Conservation (phyloP, 176 grass and related monocot genomes). For the Triticum aestivum region IWGSC_CS_RefSeq_v2.1 NC_057798.1:6155307-6155806, state of each 20-base stretch:
- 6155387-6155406: too few species aligned
- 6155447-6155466: neutral
- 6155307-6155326: too few species aligned
- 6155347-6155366: too few species aligned
- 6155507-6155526: neutral
- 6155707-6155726: neutral
- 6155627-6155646: neutral
- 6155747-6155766: too few species aligned
- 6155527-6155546: neutral
- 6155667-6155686: slow-evolving; percentile 33
- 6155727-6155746: too few species aligned
- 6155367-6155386: too few species aligned
- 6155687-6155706: slow-evolving; percentile 26
- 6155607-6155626: neutral
- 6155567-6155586: neutral
- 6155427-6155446: neutral
- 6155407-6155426: too few species aligned
- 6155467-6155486: neutral
- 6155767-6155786: too few species aligned
- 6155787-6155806: neutral
- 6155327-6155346: too few species aligned
- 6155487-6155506: neutral
- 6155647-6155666: slow-evolving; percentile 19
- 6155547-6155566: neutral
- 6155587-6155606: neutral